Percentiles rank a stretch among this genome's conserved stretches.
Evolutionary conservation across 495 filamentous ascomycete species (phyloP).

Genomic region (Penicillium malachiteum): DNA sequence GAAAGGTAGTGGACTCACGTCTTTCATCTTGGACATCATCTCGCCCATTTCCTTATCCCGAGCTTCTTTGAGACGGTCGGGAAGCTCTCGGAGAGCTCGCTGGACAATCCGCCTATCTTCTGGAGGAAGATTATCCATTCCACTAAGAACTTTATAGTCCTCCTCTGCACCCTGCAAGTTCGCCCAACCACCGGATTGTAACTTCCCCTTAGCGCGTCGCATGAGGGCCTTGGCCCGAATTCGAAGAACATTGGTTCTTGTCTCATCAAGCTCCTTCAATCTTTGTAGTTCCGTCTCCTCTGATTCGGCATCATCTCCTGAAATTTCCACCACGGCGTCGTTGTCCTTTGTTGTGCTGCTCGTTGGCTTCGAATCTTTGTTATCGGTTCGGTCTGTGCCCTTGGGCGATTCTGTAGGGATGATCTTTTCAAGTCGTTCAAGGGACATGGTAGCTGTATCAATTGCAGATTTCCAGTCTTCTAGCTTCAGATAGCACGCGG

Average conservation of each 20-base stretch:
- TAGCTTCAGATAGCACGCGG: constrained; percentile 87
- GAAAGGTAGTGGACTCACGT: constrained; percentile 54
- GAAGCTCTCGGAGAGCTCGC: constrained; percentile 61
- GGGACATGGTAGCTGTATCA: constrained; percentile 66
- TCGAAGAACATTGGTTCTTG: constrained; percentile 64
- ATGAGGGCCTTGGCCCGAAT: constrained; percentile 83
- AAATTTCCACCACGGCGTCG: constrained; percentile 49
- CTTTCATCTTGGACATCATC: constrained; percentile 96
- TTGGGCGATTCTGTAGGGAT: constrained; percentile 36
- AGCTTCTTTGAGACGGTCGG: constrained; percentile 66
- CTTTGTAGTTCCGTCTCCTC: constrained; percentile 57
- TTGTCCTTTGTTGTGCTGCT: constrained; percentile 11
- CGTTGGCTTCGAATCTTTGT: constrained; percentile 17
- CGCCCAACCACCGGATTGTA: constrained; percentile 72
- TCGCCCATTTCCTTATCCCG: constrained; percentile 85
- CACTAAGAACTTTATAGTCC: constrained; percentile 62
- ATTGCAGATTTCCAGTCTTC: constrained; percentile 84
- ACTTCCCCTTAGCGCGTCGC: constrained; percentile 74
- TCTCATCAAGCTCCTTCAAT: constrained; percentile 49
- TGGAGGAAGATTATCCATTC: constrained; percentile 56
- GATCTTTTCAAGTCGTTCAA: constrained; percentile 69
- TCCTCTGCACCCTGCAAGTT: constrained; percentile 78
- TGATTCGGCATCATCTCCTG: constrained; percentile 57
- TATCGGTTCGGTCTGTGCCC: constrained; percentile 15
- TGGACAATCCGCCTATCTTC: constrained; percentile 67